Percentiles rank a stretch among this genome's conserved stretches.
phyloP scores from a whole-genome alignment of 2,329 filamentous ascomycete species.

The Talaromyces amestolkiae region DNA sequence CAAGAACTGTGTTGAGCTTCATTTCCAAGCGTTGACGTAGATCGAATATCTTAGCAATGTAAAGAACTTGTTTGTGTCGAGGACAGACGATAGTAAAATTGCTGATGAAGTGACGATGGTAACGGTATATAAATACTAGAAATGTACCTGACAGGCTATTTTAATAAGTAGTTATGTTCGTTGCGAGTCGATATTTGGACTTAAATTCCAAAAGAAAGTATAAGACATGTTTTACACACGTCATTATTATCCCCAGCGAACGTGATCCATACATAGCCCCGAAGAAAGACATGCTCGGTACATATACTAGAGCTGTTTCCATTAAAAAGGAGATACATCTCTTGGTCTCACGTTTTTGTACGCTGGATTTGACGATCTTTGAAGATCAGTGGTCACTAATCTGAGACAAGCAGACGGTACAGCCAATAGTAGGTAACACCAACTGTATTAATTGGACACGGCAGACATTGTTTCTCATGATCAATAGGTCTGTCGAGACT shows the following conservation, averaged over 20 bases:
- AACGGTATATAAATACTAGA: not conserved
- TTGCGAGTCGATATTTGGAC: not conserved
- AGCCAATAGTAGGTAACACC: not conserved
- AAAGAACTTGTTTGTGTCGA: not conserved
- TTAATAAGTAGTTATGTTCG: not conserved
- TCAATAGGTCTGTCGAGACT: not conserved
- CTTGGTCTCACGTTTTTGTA: not conserved
- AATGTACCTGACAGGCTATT: not conserved
- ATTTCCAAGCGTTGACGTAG: not conserved
- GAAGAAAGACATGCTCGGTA: not conserved
- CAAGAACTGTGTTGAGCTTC: not conserved
- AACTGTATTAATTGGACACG: not conserved
- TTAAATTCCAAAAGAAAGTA: not conserved
- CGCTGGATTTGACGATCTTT: not conserved
- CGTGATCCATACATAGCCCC: not conserved
- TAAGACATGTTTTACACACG: not conserved
- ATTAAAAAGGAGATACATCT: not conserved
- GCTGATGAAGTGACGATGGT: not conserved
- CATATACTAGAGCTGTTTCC: not conserved
- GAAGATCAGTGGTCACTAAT: not conserved
- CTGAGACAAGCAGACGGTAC: not conserved
- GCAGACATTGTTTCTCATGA: not conserved
- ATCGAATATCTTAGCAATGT: not conserved
- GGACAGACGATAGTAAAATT: not conserved
- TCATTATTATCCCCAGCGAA: not conserved